These are phyloP conservation scores for Didymella arachidicola DNA, from an alignment of 2,329 filamentous ascomycete genomes.

Conservation along the genomic window DNA sequence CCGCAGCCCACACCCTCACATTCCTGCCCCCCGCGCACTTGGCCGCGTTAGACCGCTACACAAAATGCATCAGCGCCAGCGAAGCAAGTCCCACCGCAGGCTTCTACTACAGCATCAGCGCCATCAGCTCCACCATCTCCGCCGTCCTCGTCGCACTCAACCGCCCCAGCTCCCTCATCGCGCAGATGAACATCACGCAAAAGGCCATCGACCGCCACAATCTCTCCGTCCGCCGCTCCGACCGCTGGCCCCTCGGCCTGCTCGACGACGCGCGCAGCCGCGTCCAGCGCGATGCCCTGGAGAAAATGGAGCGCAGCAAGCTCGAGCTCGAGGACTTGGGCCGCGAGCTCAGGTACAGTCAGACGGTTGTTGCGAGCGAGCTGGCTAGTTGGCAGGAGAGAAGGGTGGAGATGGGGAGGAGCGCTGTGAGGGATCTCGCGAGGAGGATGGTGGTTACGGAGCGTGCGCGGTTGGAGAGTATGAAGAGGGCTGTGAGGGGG, in stretches of 20 bases:
- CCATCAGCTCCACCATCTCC: conserved; percentile 82
- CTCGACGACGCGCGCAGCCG: conserved; percentile 88
- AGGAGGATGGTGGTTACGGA: conserved; percentile 81
- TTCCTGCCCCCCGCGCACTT: conserved; percentile 75
- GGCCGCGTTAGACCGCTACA: conserved; percentile 75
- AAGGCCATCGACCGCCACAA: conserved; percentile 80
- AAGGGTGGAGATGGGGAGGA: conserved; percentile 77
- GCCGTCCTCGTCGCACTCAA: conserved; percentile 82
- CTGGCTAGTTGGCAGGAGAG: conserved; percentile 93
- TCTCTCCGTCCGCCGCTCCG: conserved; percentile 74
- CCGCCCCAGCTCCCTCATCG: conserved; percentile 76
- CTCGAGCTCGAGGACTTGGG: conserved; percentile 77
- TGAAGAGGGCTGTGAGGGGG: conserved; percentile 78
- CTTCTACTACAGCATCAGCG: conserved; percentile 79
- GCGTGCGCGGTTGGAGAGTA: conserved; percentile 77
- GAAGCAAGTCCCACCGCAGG: conserved; percentile 76
- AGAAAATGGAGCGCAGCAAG: conserved; percentile 74
- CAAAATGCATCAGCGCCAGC: conserved; percentile 68
- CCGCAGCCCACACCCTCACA: conserved; percentile 61
- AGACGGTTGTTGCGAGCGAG: conserved; percentile 90
- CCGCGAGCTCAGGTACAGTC: conserved; percentile 86
- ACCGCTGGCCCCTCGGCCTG: conserved; percentile 80
- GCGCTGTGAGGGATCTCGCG: conserved; percentile 78
- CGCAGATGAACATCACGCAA: conserved; percentile 75
- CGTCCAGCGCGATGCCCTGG: conserved; percentile 82